phyloP scores from a whole-genome alignment of 148 eudicot genomes.

The Mesembryanthemum crystallinum region DNA sequence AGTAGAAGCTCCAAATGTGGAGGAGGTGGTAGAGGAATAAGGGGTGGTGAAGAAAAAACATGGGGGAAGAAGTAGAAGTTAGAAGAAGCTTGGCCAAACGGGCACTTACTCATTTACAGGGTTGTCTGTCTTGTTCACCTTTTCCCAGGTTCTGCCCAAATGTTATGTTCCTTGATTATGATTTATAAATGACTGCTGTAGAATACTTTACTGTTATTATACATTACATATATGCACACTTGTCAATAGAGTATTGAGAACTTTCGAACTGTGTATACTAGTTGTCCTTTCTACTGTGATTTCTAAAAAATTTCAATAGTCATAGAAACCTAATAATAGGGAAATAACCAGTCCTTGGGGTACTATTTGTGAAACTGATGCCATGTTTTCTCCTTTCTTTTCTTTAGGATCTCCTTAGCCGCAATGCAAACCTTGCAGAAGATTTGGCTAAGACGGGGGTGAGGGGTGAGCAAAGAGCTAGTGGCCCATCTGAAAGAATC shows the following conservation, averaged over 20 bases:
- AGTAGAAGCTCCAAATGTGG: too few species aligned
- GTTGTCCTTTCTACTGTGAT: background rate
- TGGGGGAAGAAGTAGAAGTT: too few species aligned
- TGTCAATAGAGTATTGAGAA: background rate
- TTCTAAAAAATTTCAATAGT: background rate
- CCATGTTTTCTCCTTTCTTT: slow-evolving; percentile 7
- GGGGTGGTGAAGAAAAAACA: too few species aligned
- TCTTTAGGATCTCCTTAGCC: slow-evolving; percentile 73
- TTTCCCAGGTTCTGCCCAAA: too few species aligned
- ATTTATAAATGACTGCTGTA: background rate
- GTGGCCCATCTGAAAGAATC: slow-evolving; percentile 62
- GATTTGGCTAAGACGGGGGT: slow-evolving; percentile 66
- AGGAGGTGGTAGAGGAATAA: too few species aligned
- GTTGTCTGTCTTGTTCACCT: too few species aligned
- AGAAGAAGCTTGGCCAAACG: too few species aligned
- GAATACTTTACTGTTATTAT: background rate
- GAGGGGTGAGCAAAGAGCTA: slow-evolving; percentile 46
- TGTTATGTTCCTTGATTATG: too few species aligned
- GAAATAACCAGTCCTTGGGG: background rate
- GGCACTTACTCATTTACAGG: too few species aligned
- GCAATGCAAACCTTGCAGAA: slow-evolving; percentile 77
- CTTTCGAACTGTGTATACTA: background rate
- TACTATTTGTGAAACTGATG: slow-evolving; percentile 1
- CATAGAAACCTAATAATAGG: background rate
- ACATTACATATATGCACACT: background rate